Base-by-base conservation (phyloP, 768 basidiomycete species). In the Mycena alexandri region DNA sequence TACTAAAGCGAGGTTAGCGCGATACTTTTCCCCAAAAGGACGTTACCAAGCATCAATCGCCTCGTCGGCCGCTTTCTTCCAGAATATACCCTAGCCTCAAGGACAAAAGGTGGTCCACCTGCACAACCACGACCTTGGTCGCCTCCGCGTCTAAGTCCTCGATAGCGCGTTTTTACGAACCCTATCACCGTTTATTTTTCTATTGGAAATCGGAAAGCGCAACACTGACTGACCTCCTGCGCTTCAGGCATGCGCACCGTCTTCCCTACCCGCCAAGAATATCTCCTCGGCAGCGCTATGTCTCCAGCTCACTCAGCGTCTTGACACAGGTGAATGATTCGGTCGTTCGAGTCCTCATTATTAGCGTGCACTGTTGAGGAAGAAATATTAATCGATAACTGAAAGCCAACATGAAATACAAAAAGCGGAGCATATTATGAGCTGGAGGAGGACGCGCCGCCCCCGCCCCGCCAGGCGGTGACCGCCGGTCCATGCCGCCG, bases 281-380 rank as follows among this genome's bases (percentile, higher is more conserved):
- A 92, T 86, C 57, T 91, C 87, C 47, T 90, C 85, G 4, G 92
- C 88, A 43, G 82, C 82, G 13, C 82, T 79, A 44, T 85, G 83
- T 81, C 65, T 89, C 84, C 38, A 97, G 81, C 69, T 95, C 90
- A 71, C 95, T 94, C 73, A 99, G 83, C 1, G 96, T 95, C 75
- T 95, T 93, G 58, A 99, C 92, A 80, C 98, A 99, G n/a, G 78
- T 92, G 94, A 85, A 98, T 88, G 79, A 99, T 95, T 25, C 98
- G 90, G 79, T 99, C 98, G 71, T 89, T 92, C 7, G 95, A 96
- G 78, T 99, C 98, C 77, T 99, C 98, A 99, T 98, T 77, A 99
- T 95, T 60, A 99, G 86, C 94, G 99, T 98, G 7, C 94, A 72
- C 17, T 67, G 21, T 5, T 36, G 34, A 36, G 34, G 36, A 46